Evolutionary conservation across 2,329 filamentous ascomycete genomes (phyloP), one percentile per base, ranked within the genome.

Genomic region (Talaromyces sp.): DNA sequence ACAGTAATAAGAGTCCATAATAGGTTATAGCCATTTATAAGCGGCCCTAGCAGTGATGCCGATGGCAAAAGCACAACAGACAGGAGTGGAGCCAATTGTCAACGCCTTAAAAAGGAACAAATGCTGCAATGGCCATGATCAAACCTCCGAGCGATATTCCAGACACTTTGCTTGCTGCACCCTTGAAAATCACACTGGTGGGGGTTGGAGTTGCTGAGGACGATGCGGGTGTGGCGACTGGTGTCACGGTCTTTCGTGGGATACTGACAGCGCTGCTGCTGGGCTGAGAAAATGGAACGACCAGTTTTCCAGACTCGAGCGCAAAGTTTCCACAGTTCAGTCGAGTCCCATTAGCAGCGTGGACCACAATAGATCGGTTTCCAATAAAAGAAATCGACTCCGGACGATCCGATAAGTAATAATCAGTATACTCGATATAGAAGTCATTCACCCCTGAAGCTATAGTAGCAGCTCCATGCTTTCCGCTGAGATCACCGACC

Each of bases 401-500:
- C 0, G 72, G 68, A 35, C 69, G 66, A 51, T 78, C 80, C 31
- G 82, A 79, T 41, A 81, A 63, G 72, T 80, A 86, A 41, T 71
- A 68, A 63, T 86, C 83, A 43, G 71, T 66, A 64, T 83, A 81
- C 52, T 64, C 63, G 43, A 64, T 63, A 19, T 66, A 66, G 65
- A 73, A 78, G 26, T 58, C 58, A 50, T 67, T 62, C 41, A 62
- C 60, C 7, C 52, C 69, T 69, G 81, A 86, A 29, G 74, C 71
- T 27, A 73, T 78, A 68, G 89, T 82, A 62, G 80, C 56, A 55
- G 3, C 80, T 63, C 89, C 89, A 68, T 88, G 79, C 78, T 93
- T 93, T 70, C 90, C 90, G 67, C 84, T 84, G 59, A 92, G 79
- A 71, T 93, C 90, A 65, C 90, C 90, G 11, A 90, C 84, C 75